phyloP scores from a whole-genome alignment of 208 protist species.

The Leishmania turanica region DNA sequence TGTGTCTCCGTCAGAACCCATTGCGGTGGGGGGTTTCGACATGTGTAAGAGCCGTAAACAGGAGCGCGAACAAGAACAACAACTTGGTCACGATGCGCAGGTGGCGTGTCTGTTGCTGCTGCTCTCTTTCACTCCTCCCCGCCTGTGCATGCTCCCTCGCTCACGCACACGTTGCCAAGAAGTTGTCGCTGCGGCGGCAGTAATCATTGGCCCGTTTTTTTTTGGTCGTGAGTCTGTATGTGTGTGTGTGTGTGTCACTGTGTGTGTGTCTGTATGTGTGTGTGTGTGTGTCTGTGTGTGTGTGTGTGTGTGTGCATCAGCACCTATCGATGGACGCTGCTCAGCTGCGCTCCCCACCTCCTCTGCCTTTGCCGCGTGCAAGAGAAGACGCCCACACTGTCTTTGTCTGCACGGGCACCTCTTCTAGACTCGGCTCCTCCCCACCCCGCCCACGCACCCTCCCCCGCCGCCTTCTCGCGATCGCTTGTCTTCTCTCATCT shows the following conservation, averaged over 20 bases:
- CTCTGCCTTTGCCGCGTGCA: not conserved
- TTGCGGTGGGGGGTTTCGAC: not conserved
- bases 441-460: not conserved
- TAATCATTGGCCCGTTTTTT: not conserved
- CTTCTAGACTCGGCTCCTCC: not conserved
- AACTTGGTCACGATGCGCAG: not conserved
- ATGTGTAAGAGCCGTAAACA: not conserved
- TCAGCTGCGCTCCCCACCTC: not conserved
- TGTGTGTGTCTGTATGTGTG: not conserved
- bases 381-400: not conserved
- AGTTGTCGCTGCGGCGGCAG: not conserved
- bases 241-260: not conserved
- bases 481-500: not conserved
- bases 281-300: not conserved
- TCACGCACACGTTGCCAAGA: not conserved
- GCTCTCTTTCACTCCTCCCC: not conserved
- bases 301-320: not conserved
- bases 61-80: not conserved
- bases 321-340: not conserved
- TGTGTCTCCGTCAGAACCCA: not conserved
- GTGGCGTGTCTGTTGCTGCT: not conserved
- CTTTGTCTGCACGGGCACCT: not conserved
- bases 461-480: not conserved
- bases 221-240: not conserved
- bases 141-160: not conserved